Conservation (phyloP, 306 rosid species). For the Castanea crenata region DNA sequence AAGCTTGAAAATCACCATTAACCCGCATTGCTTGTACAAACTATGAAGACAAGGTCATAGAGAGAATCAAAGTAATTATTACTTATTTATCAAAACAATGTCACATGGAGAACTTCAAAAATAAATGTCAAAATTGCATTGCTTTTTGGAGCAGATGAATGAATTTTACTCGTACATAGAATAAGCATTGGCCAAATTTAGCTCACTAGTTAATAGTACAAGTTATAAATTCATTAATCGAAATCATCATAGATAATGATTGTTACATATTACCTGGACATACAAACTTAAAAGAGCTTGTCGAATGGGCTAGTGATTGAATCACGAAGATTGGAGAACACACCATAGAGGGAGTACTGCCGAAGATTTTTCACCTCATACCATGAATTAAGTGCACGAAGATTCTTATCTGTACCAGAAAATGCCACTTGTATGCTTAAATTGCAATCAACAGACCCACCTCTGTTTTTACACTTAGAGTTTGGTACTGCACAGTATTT, state of each 20-base stretch:
- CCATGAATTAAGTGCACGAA: conserved; percentile 79
- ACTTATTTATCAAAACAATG: too few relatives aligned
- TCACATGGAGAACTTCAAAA: not conserved
- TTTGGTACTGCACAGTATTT: conserved; percentile 73
- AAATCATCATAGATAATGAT: not conserved
- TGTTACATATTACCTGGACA: not conserved
- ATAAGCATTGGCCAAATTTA: too few relatives aligned
- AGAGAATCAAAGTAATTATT: too few relatives aligned
- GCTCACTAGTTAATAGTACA: not conserved
- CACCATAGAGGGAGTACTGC: conserved; percentile 55
- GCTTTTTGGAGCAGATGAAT: not conserved
- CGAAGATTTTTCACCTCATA: conserved; percentile 64
- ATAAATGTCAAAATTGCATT: not conserved
- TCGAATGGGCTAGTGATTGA: conserved; percentile 34
- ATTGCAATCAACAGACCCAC: conserved; percentile 51
- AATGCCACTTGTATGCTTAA: conserved; percentile 70
- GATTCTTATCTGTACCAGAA: conserved; percentile 88
- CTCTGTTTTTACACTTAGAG: conserved; percentile 50
- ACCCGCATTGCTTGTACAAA: too few relatives aligned
- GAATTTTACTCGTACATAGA: not conserved
- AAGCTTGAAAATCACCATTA: too few relatives aligned
- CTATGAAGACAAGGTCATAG: too few relatives aligned
- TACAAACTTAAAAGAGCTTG: conserved; percentile 8
- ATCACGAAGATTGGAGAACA: conserved; percentile 54
- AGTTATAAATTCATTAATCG: not conserved